phyloP scores from a whole-genome alignment of 805 yeast species.

The Schwanniomyces yamadae region DNA sequence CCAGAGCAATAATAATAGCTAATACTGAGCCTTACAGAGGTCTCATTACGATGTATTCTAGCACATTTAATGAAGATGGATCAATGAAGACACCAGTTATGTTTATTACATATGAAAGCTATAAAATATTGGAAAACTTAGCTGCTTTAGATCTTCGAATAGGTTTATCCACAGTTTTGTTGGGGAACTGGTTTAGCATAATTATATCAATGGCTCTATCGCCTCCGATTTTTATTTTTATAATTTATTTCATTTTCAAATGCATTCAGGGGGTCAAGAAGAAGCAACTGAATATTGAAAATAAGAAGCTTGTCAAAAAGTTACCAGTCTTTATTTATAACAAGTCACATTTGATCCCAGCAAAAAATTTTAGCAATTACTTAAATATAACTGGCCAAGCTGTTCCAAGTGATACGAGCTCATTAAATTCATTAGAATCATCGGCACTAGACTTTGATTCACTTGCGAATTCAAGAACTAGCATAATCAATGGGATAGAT shows the following conservation, averaged over 20 bases:
- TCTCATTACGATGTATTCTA: slow-evolving; percentile 55
- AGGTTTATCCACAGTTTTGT: slow-evolving; percentile 29
- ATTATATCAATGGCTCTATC: slow-evolving; percentile 42
- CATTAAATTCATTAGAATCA: slow-evolving; percentile 5
- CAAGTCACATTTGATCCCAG: slow-evolving; percentile 32
- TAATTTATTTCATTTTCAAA: slow-evolving; percentile 32
- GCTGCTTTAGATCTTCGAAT: slow-evolving; percentile 11
- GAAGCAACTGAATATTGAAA: slow-evolving; percentile 24
- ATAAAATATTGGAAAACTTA: slow-evolving; percentile 17
- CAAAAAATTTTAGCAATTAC: slow-evolving; percentile 26
- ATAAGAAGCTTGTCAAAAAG: slow-evolving; percentile 31
- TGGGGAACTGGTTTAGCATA: slow-evolving; percentile 39
- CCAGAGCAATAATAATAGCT: slow-evolving; percentile 55
- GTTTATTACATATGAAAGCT: slow-evolving; percentile 49
- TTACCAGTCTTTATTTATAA: slow-evolving; percentile 40
- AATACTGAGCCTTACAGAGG: slow-evolving; percentile 48
- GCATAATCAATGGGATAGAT: slow-evolving; percentile 40
- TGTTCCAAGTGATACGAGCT: slow-evolving; percentile 9
- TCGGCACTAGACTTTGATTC: slow-evolving; percentile 3
- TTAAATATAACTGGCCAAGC: slow-evolving; percentile 30
- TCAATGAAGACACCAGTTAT: slow-evolving; percentile 47
- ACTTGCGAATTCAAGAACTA: slow-evolving; percentile 19
- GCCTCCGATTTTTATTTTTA: slow-evolving; percentile 39
- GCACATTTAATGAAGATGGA: slow-evolving; percentile 40
- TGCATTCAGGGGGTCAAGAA: slow-evolving; percentile 26